Base-by-base conservation (phyloP, 1,284 basidiomycete species). In the Phellinidium pouzarii region DNA sequence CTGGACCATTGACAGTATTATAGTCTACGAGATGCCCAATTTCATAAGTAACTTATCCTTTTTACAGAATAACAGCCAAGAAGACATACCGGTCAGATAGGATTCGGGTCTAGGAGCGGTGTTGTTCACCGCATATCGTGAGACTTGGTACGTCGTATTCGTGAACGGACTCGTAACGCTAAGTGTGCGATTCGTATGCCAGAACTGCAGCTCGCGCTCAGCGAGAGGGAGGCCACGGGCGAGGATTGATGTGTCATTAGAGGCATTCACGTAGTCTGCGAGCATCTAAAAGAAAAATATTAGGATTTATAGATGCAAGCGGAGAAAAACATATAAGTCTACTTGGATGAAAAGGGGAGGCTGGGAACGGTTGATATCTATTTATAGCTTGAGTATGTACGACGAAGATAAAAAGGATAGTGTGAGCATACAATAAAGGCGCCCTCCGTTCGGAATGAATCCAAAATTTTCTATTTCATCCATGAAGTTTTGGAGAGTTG, bases 391-490 rank as follows among this genome's bases (percentile, higher is more conserved):
- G 25, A 44, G 14, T 26, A 31, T n/a, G 11, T 38, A 8, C 17
- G n/a, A n/a, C n/a, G 31, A 27, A 65, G 38, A 3, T 25, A 19
- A 27, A 9, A 59, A 59, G 40, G 27, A n/a, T 12, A 44, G n/a
- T 27, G 20, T 12, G 20, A 4, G 20, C 76, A 58, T 61, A 84
- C 84, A 89, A 60, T 91, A 90, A 46, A 84, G 84, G 3, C 89
- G 76, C 12, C 91, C 92, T 11, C 94, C 94, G 63, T 96, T 97
- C 1, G 93, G 93, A 59, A 97, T 84, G 70, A 95, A 97, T 0
- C 93, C 93, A 58, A 82, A 76, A 37, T 67, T 67, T 34, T 87
- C 80, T 48, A 96, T 71, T 64, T 94, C 82, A 62, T 96, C 92
- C 91, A 95, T 93, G 63, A 96, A 94, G 71, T 95, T 94, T 60